Percentiles rank a stretch among this genome's conserved stretches.
These are phyloP conservation scores for Haematococcus sp. DNA, from an alignment of 139 green algal genomes.

Conservation along the genomic window DNA sequence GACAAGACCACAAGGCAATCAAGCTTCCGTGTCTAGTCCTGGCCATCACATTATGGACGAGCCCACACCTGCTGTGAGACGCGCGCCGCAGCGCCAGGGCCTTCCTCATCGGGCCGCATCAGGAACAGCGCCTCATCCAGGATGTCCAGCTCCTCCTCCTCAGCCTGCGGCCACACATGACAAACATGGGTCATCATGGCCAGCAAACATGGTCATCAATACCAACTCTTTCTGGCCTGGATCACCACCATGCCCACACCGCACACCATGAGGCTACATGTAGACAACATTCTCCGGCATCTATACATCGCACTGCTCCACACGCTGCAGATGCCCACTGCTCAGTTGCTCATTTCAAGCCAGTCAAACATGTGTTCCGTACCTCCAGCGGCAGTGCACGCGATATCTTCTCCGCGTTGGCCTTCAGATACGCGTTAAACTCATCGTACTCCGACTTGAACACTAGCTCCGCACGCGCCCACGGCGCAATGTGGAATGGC, in stretches of 20 bases:
- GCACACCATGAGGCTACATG: no score
- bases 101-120: constrained; percentile 11
- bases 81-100: neutral
- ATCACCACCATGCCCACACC: no score
- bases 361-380: no score
- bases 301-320: no score
- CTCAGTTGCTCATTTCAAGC: neutral
- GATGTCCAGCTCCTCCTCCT: constrained; percentile 33
- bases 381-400: constrained; percentile 31
- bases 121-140: constrained; percentile 30
- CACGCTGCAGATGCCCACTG: no score
- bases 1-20: no score
- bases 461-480: constrained; percentile 30
- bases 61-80: neutral
- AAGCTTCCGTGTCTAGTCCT: no score
- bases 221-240: no score
- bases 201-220: no score
- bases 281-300: no score
- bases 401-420: constrained; percentile 22
- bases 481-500: constrained; percentile 22
- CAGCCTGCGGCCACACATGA: constrained; percentile 16
- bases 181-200: no score
- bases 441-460: constrained; percentile 28
- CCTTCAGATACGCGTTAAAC: constrained; percentile 29
- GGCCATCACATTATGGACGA: no score